phyloP scores from a whole-genome alignment of 2,329 filamentous ascomycete species.

The Colletotrichum agaves region DNA sequence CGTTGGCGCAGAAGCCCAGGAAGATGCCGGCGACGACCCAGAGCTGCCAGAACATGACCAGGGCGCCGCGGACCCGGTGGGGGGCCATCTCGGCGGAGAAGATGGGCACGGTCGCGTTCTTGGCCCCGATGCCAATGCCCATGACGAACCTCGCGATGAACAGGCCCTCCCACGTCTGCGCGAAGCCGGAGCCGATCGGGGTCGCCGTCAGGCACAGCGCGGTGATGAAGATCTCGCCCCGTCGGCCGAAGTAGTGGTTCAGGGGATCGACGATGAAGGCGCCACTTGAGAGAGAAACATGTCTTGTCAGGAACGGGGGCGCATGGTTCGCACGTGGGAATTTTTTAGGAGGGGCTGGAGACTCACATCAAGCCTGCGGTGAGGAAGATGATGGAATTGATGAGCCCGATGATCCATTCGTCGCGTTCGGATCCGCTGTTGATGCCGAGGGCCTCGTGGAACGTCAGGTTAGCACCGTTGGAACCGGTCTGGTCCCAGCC shows the following conservation, averaged over 20 bases:
- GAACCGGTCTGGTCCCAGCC: conserved; percentile 75
- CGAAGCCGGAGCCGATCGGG: conserved; percentile 67
- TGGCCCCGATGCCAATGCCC: conserved; percentile 76
- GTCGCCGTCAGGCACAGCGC: conserved; percentile 68
- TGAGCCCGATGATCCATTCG: conserved; percentile 67
- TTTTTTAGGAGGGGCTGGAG: neutral
- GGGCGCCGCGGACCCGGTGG: conserved; percentile 74
- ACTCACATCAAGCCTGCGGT: conserved; percentile 6
- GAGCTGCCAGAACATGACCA: conserved; percentile 72
- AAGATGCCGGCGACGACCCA: conserved; percentile 51
- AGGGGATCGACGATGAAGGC: conserved; percentile 76
- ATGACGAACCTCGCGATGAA: conserved; percentile 74
- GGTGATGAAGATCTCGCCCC: conserved; percentile 74
- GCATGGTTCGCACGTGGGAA: no score
- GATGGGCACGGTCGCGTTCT: conserved; percentile 73
- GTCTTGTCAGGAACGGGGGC: no score
- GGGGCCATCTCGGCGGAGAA: conserved; percentile 80
- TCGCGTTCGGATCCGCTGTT: conserved; percentile 48
- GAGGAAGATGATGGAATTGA: conserved; percentile 58
- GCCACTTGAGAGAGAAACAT: conserved; percentile 53
- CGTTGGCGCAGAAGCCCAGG: conserved; percentile 63
- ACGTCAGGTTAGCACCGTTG: conserved; percentile 72
- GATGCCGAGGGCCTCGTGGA: conserved; percentile 59
- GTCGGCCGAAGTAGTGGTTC: conserved; percentile 72
- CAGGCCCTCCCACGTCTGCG: conserved; percentile 73